Conservation (phyloP, 2,329 filamentous ascomycete genomes). For the Aspergillus jensenii region DNA sequence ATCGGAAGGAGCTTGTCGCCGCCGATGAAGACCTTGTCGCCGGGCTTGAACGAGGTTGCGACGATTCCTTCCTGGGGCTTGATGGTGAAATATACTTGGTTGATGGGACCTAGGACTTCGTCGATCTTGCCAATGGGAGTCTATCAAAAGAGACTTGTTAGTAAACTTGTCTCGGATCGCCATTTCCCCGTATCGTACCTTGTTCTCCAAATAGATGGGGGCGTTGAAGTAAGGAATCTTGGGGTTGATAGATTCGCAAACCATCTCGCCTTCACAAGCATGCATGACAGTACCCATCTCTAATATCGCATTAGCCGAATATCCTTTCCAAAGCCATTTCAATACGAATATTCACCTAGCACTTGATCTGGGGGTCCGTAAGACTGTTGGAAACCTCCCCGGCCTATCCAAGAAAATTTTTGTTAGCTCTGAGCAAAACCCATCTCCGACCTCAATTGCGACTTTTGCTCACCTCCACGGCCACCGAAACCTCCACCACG, state of each 20-base stretch:
- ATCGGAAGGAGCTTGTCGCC: conserved; percentile 91
- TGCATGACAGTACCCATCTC: conserved; percentile 96
- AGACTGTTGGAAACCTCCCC: conserved; percentile 61
- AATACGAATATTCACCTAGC: conserved; percentile 46
- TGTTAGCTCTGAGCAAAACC: conserved; percentile 27
- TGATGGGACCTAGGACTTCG: conserved; percentile 95
- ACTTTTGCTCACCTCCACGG: conserved; percentile 42
- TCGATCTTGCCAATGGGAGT: conserved; percentile 94
- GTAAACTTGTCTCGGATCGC: background rate
- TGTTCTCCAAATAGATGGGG: conserved; percentile 98
- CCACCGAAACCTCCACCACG: conserved; percentile 47
- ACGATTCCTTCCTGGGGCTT: conserved; percentile 97
- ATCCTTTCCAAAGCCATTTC: background rate
- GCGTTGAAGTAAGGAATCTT: conserved; percentile 99
- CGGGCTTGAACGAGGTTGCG: conserved; percentile 88
- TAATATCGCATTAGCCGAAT: conserved; percentile 40
- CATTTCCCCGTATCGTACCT: conserved; percentile 53
- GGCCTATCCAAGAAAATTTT: conserved; percentile 50
- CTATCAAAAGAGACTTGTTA: conserved; percentile 41
- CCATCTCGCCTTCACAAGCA: conserved; percentile 94
- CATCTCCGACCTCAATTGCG: conserved; percentile 21
- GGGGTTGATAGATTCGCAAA: conserved; percentile 90
- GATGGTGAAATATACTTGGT: conserved; percentile 97
- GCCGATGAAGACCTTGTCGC: conserved; percentile 96
- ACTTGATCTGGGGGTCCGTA: conserved; percentile 64